Base-by-base conservation (phyloP, 192 early-diverging fungal species). In the Backusella parvicylindrica region DNA sequence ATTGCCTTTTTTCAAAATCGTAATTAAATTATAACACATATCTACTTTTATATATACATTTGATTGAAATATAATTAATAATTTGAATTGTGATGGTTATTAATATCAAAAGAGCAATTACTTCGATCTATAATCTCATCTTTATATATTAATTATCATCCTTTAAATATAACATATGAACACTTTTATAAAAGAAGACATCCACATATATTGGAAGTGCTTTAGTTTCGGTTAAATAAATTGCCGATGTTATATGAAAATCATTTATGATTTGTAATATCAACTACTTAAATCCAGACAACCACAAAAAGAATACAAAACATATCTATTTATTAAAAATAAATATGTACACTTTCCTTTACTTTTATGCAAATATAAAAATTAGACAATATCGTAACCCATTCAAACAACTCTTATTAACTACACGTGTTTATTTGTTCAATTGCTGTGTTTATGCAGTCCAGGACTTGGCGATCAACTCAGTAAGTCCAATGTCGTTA, bases 401-500 rank as follows among this genome's bases (percentile, higher is more conserved):
- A 53, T 53, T 11, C 21, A 60, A 60, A 60, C 53, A 68, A 23
- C 41, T 21, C 68, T 41, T 40, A 23, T 41, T 23, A 35, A 43
- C 28, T 70, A 11, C 38, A 30, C 30, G 26, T 70, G n/a, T 70
- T 70, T 41, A 30, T 37, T 30, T 47, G n/a, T 43, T 47, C 36
- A 49, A 47, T 41, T 26, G 38, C 30, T 16, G 37, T 70, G 28
- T 60, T 60, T 60, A 60, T 60, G 53, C 53, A 72, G 88, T 89
- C 97, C 97, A 98, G 53, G 92, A 60, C 56, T 92, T 87, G 83
- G 89, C 86, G 75, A 95, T 87, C 78, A 96, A 87, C 79, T 93
- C 93, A 40, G 96, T 97, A 74, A 99, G 86, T 30, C 98, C 96
- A 73, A 99, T 87, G 70, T 99, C 98, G 36, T 94, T 91, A 26